Evolutionary conservation across 371 early-diverging fungal genomes (phyloP), one percentile per base, ranked within the genome.

Genomic region (Smittium culicis): DNA sequence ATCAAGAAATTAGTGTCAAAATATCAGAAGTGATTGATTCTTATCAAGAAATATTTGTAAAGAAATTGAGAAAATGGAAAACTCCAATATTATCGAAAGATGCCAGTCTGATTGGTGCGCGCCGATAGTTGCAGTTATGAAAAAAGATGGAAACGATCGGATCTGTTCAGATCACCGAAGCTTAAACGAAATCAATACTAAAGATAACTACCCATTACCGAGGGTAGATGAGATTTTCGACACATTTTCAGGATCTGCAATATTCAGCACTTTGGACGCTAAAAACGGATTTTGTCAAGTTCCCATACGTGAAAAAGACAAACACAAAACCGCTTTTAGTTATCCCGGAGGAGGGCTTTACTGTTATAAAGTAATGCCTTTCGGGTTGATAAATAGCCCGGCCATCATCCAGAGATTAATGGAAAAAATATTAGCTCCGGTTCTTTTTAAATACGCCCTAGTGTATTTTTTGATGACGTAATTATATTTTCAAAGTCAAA

Each of bases 111-210:
- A 63, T 30, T 63, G 30, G 25, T 63, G 63, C n/a, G n/a, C 60
- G n/a, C 60, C 60, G 5, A 59, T 59, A 29, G 60, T 59, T 5
- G 25, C 32, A 5, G 84, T 81, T 0, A 66, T 70, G 3, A 82
- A 85, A 70, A 82, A 83, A 54, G n/a, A 59, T 35, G 82, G 85
- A 2, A n/a, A 65, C 1, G 16, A 82, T 31, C 73, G 79, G 0
- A 66, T 82, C 55, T 81, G 75, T 29, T 33, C 68, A 20, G 69
- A 85, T 54, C 86, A 81, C 61, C 70, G 81, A 1, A 74, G 67
- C 0, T 69, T 85, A 1, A 85, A 85, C 70, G 59, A 68, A 29
- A 34, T 76, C 1, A 79, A 80, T 0, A 65, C 74, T 16, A 66
- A 68, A 65, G 73, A 80, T 45, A 64, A 64, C 0, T 71, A 67